phyloP scores from a whole-genome alignment of 257 asterid genomes.

The Thymus mandschuricus region DNA sequence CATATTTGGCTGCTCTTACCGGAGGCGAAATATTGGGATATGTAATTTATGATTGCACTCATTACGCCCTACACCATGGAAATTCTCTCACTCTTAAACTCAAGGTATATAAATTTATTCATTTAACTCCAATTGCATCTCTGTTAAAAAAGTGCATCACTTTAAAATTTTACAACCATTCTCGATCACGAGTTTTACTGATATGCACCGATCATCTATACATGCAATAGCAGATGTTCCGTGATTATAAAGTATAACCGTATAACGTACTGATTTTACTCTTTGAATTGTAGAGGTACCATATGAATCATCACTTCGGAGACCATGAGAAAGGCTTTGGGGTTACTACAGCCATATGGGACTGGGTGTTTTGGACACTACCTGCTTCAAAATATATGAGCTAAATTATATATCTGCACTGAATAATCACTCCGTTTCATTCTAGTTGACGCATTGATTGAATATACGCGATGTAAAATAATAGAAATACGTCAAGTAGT shows the following conservation, averaged over 20 bases:
- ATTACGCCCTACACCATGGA: conserved; percentile 75
- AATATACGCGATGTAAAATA: no score
- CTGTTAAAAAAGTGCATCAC: no score
- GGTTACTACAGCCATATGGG: conserved; percentile 61
- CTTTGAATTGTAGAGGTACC: conserved; percentile 51
- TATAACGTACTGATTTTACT: no score
- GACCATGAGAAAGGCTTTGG: conserved; percentile 77
- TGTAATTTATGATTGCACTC: conserved; percentile 75
- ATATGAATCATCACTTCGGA: conserved; percentile 79
- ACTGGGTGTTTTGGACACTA: conserved; percentile 69
- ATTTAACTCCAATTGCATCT: no score
- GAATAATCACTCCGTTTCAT: no score
- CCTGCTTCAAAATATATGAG: conserved; percentile 22
- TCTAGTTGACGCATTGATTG: no score
- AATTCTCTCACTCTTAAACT: conserved; percentile 54
- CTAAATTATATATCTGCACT: neutral
- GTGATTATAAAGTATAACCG: no score
- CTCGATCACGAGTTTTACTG: no score
- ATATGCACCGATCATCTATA: no score
- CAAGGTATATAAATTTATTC: conserved; percentile 48
- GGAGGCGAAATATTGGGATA: conserved; percentile 77
- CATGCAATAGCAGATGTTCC: no score
- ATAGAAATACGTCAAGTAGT: no score
- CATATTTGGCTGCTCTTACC: conserved; percentile 46
- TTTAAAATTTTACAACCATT: no score